Conservation (phyloP, 176 grass and related monocot species). For the Avena insularis region DNA sequence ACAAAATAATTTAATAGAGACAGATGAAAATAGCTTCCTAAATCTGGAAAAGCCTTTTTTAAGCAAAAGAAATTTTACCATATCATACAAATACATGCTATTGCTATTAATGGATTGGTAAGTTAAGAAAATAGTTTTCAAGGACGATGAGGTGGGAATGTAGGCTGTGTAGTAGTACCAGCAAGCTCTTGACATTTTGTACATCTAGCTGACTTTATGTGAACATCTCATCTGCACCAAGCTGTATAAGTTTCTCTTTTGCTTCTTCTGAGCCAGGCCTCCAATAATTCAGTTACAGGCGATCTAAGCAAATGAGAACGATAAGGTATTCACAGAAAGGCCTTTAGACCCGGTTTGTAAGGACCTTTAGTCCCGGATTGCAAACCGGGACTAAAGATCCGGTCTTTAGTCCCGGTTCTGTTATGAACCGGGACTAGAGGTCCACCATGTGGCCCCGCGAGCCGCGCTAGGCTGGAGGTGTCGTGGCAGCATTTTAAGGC, state of each 20-base stretch:
- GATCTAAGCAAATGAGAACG: not conserved
- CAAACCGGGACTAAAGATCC: too few relatives aligned
- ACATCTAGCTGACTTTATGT: constrained; percentile 80
- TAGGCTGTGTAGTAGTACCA: constrained; percentile 55
- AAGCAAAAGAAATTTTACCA: constrained; percentile 1
- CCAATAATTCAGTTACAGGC: constrained; percentile 3
- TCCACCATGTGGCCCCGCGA: too few relatives aligned
- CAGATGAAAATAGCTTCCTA: not conserved
- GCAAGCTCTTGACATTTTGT: constrained; percentile 77
- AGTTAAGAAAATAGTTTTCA: not conserved
- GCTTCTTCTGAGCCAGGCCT: constrained; percentile 80
- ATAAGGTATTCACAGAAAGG: not conserved
- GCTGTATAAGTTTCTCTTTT: constrained; percentile 73
- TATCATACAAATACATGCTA: not conserved
- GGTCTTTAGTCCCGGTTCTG: too few relatives aligned
- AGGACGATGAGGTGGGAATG: not conserved
- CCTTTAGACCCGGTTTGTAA: too few relatives aligned
- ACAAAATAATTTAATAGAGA: not conserved
- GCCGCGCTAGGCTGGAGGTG: too few relatives aligned
- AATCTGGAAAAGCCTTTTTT: not conserved
- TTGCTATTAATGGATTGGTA: not conserved
- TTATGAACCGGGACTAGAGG: too few relatives aligned
- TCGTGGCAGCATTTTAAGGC: too few relatives aligned
- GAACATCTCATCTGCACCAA: constrained; percentile 82
- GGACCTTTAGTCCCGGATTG: too few relatives aligned